Conservation (phyloP, 768 basidiomycete genomes). For the Jaapia argillacea region DNA sequence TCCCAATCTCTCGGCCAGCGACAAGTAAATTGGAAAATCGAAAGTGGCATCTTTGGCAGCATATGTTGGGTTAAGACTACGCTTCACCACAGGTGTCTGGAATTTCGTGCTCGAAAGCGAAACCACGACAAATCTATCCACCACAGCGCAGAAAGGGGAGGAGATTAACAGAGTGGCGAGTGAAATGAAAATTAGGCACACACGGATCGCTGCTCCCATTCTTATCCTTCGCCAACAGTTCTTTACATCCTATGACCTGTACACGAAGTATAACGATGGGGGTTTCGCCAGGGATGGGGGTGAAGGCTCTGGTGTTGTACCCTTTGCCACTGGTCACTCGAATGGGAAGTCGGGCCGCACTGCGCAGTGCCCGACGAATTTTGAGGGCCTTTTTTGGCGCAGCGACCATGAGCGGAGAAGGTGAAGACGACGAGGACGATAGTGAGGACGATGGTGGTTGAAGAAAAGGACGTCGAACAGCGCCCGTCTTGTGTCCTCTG, state of each 20-base stretch:
- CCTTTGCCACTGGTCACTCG: not conserved
- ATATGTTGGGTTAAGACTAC: constrained; percentile 60
- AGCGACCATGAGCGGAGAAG: not conserved
- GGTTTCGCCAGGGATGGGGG: constrained; percentile 38
- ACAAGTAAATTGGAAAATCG: constrained; percentile 79
- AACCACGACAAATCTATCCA: constrained; percentile 61
- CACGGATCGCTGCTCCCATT: constrained; percentile 77
- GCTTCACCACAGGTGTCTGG: constrained; percentile 70
- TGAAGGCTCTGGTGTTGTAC: not conserved
- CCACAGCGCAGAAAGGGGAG: too few species aligned
- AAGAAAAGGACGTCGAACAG: too few species aligned
- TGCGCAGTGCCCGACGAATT: not conserved
- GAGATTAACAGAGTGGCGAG: constrained; percentile 1
- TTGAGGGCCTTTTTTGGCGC: not conserved
- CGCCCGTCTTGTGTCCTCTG: too few species aligned
- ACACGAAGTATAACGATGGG: constrained; percentile 60
- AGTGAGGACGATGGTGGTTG: too few species aligned
- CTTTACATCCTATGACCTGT: constrained; percentile 55
- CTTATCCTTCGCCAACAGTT: constrained; percentile 53
- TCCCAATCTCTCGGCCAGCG: constrained; percentile 61
- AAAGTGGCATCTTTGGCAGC: constrained; percentile 69
- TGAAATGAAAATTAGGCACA: constrained; percentile 10
- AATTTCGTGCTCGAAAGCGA: constrained; percentile 47
- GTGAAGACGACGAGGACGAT: too few species aligned
- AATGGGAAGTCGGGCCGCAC: not conserved